Conservation (phyloP, 1,284 basidiomycete genomes). For the Cystobasidium sp. region DNA sequence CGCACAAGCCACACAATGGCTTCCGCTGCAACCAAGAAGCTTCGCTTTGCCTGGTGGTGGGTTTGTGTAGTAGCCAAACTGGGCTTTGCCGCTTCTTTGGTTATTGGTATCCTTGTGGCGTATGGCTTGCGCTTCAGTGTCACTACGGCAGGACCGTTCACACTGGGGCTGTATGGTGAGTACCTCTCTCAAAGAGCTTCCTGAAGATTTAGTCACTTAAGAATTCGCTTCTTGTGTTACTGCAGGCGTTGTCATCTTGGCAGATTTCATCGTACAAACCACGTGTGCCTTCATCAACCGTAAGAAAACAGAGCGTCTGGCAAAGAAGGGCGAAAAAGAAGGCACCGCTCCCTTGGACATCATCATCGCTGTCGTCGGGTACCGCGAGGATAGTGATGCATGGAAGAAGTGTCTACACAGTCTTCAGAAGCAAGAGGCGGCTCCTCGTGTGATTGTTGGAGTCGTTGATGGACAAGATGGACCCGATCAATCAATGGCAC, state of each 20-base stretch:
- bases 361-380: conserved; percentile 23
- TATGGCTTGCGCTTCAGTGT: conserved; percentile 17
- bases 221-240: background rate
- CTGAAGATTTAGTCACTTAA: background rate
- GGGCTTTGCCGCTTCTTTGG: conserved; percentile 12
- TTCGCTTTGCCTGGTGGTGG: conserved; percentile 21
- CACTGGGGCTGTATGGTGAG: conserved; percentile 22
- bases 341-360: conserved; percentile 19
- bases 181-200: background rate
- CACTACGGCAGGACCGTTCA: conserved; percentile 20
- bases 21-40: background rate
- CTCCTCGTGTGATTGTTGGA: conserved; percentile 6
- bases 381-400: conserved; percentile 24
- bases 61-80: conserved; percentile 23
- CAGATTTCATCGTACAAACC: conserved; percentile 20
- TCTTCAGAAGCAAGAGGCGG: conserved; percentile 22
- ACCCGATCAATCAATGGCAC: conserved; percentile 27
- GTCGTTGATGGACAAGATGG: conserved; percentile 26
- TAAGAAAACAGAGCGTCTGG: conserved; percentile 13
- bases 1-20: background rate
- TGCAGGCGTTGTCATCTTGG: conserved; percentile 24
- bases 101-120: conserved; percentile 18
- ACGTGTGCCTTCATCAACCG: conserved; percentile 15
- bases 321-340: conserved; percentile 22
- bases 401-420: conserved; percentile 27